Percentiles rank a stretch among this genome's conserved stretches.
Conservation (phyloP, 1,284 basidiomycete genomes). For the Xerocomus amazonicus region DNA sequence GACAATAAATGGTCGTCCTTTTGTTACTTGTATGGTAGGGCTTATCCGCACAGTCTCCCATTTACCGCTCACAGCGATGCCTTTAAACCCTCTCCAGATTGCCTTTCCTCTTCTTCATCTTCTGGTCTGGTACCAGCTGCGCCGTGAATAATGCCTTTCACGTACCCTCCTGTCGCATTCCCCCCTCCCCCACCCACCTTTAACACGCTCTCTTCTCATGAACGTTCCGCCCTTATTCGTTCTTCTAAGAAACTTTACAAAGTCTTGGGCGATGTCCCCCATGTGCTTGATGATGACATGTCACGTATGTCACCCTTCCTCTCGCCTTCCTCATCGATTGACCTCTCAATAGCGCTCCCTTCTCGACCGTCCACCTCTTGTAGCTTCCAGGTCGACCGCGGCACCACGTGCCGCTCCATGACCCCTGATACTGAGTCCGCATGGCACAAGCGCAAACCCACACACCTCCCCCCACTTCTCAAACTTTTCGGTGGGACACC, state of each 20-base stretch:
- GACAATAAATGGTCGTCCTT: constrained; percentile 19
- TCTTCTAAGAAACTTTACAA: constrained; percentile 59
- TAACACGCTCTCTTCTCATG: constrained; percentile 50
- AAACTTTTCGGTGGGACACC: constrained; percentile 4
- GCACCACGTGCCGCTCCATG: not conserved
- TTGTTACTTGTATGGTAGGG: constrained; percentile 21
- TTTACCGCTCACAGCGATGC: not conserved
- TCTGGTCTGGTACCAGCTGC: constrained; percentile 24
- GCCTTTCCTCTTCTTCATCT: not conserved
- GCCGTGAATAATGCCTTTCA: constrained; percentile 1
- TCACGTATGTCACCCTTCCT: constrained; percentile 3
- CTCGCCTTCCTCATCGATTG: not conserved
- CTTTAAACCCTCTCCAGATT: constrained; percentile 8
- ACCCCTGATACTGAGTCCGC: constrained; percentile 7
- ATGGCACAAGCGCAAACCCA: constrained; percentile 30
- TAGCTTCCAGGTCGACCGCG: constrained; percentile 3
- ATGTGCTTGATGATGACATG: constrained; percentile 43
- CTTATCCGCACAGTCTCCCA: constrained; percentile 5
- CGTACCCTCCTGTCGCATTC: constrained; percentile 26
- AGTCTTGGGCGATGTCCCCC: constrained; percentile 58
- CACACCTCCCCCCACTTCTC: constrained; percentile 25
- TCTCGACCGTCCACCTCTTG: not conserved
- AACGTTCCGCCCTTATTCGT: constrained; percentile 55
- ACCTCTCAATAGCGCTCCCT: not conserved
- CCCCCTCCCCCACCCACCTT: constrained; percentile 58